A percentile compares a stretch with the other conserved stretches of the same genome.
Evolutionary conservation across 2,329 filamentous ascomycete genomes (phyloP).

Genomic region (Coniella lustricola): DNA sequence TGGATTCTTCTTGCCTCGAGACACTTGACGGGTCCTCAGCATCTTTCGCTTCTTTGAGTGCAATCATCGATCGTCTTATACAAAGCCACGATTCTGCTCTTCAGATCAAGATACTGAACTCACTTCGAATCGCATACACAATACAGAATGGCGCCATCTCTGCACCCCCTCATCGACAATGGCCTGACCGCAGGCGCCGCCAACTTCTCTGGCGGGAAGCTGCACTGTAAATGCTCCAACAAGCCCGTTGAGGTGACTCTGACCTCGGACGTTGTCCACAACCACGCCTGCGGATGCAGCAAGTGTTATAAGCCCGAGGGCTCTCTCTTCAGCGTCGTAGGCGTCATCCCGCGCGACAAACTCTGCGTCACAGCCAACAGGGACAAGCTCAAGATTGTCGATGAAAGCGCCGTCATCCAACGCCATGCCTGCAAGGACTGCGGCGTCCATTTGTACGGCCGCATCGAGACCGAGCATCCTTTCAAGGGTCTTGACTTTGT

Average conservation of each 20-base stretch:
- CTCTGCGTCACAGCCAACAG: constrained; percentile 50
- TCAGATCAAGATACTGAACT: too few species aligned
- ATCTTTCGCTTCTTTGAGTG: too few species aligned
- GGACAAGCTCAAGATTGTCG: constrained; percentile 50
- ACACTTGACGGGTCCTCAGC: too few species aligned
- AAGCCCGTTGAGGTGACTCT: constrained; percentile 53
- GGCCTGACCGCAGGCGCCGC: constrained; percentile 49
- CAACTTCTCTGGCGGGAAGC: constrained; percentile 51
- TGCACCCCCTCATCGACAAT: constrained; percentile 58
- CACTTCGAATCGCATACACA: not conserved
- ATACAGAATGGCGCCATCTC: constrained; percentile 30
- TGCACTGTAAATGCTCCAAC: constrained; percentile 52
- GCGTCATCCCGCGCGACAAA: constrained; percentile 49
- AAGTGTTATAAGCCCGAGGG: constrained; percentile 65
- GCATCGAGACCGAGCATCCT: constrained; percentile 56
- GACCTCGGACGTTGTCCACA: constrained; percentile 53
- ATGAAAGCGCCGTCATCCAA: constrained; percentile 50
- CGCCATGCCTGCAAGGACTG: constrained; percentile 55
- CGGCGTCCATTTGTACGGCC: constrained; percentile 56
- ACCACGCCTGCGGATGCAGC: constrained; percentile 65
- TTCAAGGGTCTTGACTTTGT: constrained; percentile 67
- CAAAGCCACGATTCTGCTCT: too few species aligned
- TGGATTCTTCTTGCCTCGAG: not conserved
- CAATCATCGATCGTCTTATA: too few species aligned
- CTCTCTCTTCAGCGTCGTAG: constrained; percentile 58